Evolutionary conservation across 1,284 basidiomycete genomes (phyloP), one percentile per base, ranked within the genome.

Genomic region (Ustilago loliicola): DNA sequence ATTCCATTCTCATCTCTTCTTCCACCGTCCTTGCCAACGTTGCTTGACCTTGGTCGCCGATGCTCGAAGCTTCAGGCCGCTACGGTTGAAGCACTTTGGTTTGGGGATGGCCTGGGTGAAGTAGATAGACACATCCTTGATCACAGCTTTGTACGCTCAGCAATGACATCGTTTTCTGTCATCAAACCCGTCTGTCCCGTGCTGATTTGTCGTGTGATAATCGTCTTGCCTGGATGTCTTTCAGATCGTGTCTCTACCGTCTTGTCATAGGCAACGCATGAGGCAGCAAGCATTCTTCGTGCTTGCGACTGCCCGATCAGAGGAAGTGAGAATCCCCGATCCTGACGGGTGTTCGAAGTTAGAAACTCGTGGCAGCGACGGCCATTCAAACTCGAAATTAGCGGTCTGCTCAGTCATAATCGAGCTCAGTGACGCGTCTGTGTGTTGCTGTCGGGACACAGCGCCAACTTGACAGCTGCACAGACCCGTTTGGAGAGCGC

Each of bases 341-440:
- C 7, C 13, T 23, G 21, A 27, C 4, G n/a, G 11, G 10, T 10
- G n/a, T 10, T 9, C 23, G 21, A 10, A 11, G 5, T 23, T 34
- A 7, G 30, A 2, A n/a, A 23, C 29, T 57, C 50, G 45, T 11
- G 27, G 8, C 21, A 7, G 2, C 1, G 17, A 34, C 66, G 66
- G 36, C 66, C 72, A 53, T 74, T 47, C 72, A 69, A 74, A 74
- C 59, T 74, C 72, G 72, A 68, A 74, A 55, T 57, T 57, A 10
- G n/a, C 11, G 3, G 7, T 9, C 8, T 2, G 13, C 23, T 9
- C 21, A 29, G 1, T 8, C 5, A 11, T 2, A 6, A 25, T 11
- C 10, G 2, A 6, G 21, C 32, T 38, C 1, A n/a, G 5, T 17
- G 40, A 61, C 51, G 60, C 55, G 61, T 61, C 61, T 29, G 17